Percentiles rank a stretch among this genome's conserved stretches.
Conservation (phyloP, 2,329 filamentous ascomycete species). For the Pestalotiopsis sp. region DNA sequence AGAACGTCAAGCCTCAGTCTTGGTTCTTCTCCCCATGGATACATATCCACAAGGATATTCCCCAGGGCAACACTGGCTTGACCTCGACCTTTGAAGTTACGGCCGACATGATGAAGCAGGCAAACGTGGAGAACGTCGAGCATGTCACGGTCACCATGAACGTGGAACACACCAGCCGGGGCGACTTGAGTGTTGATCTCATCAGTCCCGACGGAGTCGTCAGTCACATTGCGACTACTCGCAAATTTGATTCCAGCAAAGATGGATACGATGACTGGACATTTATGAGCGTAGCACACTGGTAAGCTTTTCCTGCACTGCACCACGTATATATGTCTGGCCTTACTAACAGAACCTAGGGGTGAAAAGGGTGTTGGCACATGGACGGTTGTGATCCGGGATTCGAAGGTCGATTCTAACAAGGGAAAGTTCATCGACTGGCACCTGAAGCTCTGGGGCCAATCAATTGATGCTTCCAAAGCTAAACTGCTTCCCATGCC, state of each 20-base stretch:
- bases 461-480: conserved; percentile 74
- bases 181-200: conserved; percentile 90
- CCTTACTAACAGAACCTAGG: conserved; percentile 45
- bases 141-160: conserved; percentile 99
- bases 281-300: conserved; percentile 98
- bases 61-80: conserved; percentile 79
- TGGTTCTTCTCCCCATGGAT: conserved; percentile 96
- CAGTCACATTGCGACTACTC: conserved; percentile 79
- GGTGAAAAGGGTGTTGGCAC: conserved; percentile 84
- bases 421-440: conserved; percentile 84
- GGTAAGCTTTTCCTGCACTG: conserved; percentile 53
- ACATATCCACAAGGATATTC: conserved; percentile 81
- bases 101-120: conserved; percentile 72
- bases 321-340: not conserved
- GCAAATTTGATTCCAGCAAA: conserved; percentile 64
- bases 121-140: conserved; percentile 84
- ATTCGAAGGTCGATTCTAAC: conserved; percentile 75
- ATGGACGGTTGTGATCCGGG: conserved; percentile 90
- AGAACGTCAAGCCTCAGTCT: conserved; percentile 88
- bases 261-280: conserved; percentile 92
- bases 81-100: conserved; percentile 82
- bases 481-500: conserved; percentile 79
- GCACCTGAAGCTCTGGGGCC: conserved; percentile 93
- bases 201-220: conserved; percentile 79
- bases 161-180: conserved; percentile 79